Evolutionary conservation across 768 basidiomycete species (phyloP).

Genomic region (Mycena rebaudengoi): DNA sequence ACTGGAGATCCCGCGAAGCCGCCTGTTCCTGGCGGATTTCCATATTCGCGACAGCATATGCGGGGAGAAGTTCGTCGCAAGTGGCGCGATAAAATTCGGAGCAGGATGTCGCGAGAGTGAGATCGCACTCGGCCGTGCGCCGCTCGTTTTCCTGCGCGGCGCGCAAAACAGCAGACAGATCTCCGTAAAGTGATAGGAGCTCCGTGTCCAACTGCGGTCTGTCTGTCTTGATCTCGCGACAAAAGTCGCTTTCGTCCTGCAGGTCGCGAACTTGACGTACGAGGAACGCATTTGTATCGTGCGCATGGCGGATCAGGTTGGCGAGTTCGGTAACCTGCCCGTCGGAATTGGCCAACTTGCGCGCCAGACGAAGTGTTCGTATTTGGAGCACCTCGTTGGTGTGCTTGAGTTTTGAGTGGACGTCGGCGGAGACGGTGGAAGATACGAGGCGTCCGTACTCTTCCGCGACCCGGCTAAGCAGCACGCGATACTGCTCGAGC

Average conservation of each 20-base stretch:
- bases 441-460: slow-evolving; percentile 63
- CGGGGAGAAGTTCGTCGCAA: slow-evolving; percentile 44
- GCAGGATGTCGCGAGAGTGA: slow-evolving; percentile 10
- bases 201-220: not conserved
- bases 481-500: slow-evolving; percentile 57
- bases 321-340: slow-evolving; percentile 73
- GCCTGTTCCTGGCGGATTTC: slow-evolving; percentile 33
- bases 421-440: slow-evolving; percentile 47
- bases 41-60: slow-evolving; percentile 37
- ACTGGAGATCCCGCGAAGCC: slow-evolving; percentile 29
- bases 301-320: slow-evolving; percentile 64
- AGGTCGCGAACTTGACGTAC: slow-evolving; percentile 41
- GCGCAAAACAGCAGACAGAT: slow-evolving; percentile 30
- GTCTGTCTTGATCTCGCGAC: slow-evolving; percentile 9
- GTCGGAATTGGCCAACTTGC: slow-evolving; percentile 74
- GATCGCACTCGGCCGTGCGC: not conserved
- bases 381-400: slow-evolving; percentile 49
- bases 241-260: slow-evolving; percentile 42
- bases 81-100: slow-evolving; percentile 48
- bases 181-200: slow-evolving; percentile 21
- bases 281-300: slow-evolving; percentile 61
- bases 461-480: slow-evolving; percentile 57
- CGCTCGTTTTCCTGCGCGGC: not conserved
- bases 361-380: slow-evolving; percentile 62
- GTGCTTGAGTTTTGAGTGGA: slow-evolving; percentile 49